Evolutionary conservation across 257 asterid species (phyloP), one percentile per base, ranked within the genome.

Genomic region (Osmanthus fragrans): DNA sequence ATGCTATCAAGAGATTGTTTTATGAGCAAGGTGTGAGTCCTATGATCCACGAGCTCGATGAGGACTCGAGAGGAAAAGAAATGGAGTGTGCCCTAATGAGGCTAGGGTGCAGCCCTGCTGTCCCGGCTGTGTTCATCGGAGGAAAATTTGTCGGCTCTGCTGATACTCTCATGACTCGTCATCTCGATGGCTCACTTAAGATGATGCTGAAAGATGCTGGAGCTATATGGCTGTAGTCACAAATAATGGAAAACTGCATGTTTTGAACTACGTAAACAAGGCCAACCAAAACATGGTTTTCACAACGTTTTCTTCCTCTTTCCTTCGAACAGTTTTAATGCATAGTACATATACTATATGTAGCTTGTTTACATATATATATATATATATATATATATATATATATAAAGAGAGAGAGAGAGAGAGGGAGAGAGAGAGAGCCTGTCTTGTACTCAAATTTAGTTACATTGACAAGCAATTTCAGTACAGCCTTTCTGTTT

Each of bases 151-250:
- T 91, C 2, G 97, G 97, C 25, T 85, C 93, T 2, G 94, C 96
- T 0, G 79, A 87, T 77, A 85, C 88, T 1, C 89, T 91, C 25
- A 87, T 93, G 92, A 89, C 94, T 3, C 93, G 87, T 74, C 97
- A 91, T 71, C 87, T 93, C 45, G 75, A 90, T 30, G 97, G 97
- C 25, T 73, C 96, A 0, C 90, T 92, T 32, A 92, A 87, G 78
- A 85, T 80, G 83, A 85, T 89, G 97, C 92, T 92, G 70, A 92
- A 81, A 56, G 96, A 91, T 51, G 96, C 95, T 63, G 97, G 97
- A 21, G 97, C 97, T 39, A 66, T 92, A 9, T 92, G 97, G 97
- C 97, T 92, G 29, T 90, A 83, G 85, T 69, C 29, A 6, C 29
- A 56, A 40, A 2, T 3, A 15, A 16, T 3, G 66, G 71, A 13